These are phyloP conservation scores for Ophiocordyceps camponoti-saundersi DNA, from an alignment of 2,329 filamentous ascomycete genomes.

Conservation along the genomic window DNA sequence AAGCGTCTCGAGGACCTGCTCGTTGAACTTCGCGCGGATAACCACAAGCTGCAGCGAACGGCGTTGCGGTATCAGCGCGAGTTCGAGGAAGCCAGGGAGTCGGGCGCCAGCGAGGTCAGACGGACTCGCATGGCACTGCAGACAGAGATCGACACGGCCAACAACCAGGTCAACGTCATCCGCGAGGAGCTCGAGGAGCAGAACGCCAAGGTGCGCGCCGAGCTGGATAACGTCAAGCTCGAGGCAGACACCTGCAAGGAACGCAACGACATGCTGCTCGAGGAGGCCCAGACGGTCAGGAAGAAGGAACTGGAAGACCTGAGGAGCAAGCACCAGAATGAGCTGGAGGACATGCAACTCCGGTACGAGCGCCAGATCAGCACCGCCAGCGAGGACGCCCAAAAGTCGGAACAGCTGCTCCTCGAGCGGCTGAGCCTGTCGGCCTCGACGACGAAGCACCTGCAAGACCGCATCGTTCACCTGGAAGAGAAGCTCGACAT, in stretches of 20 bases:
- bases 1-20: conserved; percentile 41
- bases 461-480: conserved; percentile 70
- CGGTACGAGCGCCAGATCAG: conserved; percentile 59
- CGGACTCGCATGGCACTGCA: conserved; percentile 66
- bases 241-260: conserved; percentile 70
- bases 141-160: conserved; percentile 65
- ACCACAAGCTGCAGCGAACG: conserved; percentile 53
- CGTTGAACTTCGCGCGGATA: conserved; percentile 44
- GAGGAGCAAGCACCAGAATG: conserved; percentile 43
- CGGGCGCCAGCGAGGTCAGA: conserved; percentile 63
- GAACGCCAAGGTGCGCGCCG: conserved; percentile 50
- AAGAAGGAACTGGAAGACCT: conserved; percentile 34
- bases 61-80: conserved; percentile 61
- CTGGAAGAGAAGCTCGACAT: conserved; percentile 86
- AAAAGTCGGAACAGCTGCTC: conserved; percentile 63
- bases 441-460: conserved; percentile 67
- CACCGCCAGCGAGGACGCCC: conserved; percentile 64
- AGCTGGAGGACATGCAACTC: conserved; percentile 57
- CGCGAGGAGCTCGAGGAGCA: conserved; percentile 72
- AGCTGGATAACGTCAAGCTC: conserved; percentile 61
- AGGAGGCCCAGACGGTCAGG: conserved; percentile 60
- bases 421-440: conserved; percentile 68
- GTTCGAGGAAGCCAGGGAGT: conserved; percentile 68
- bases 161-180: conserved; percentile 70
- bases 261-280: conserved; percentile 67